These are phyloP conservation scores for Pseudogymnoascus sp. DNA, from an alignment of 2,329 filamentous ascomycete genomes.

Conservation along the genomic window DNA sequence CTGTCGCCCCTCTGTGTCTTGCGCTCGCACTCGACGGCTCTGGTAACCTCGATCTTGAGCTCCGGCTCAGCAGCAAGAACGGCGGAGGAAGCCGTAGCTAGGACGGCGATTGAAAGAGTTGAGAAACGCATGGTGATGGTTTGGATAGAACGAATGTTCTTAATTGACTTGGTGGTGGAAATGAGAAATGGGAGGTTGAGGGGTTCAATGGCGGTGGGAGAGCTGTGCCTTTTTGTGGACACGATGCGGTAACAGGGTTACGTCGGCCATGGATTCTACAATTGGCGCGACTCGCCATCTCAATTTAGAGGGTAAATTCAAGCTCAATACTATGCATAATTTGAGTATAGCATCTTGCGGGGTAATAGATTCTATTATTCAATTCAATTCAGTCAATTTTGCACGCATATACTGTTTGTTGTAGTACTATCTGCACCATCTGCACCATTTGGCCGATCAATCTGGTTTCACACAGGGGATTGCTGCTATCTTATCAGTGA, in stretches of 20 bases:
- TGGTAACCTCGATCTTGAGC: slow-evolving; percentile 71
- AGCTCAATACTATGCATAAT: neutral
- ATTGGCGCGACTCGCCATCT: neutral
- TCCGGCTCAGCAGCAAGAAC: slow-evolving; percentile 36
- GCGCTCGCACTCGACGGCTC: slow-evolving; percentile 68
- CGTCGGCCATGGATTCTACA: neutral
- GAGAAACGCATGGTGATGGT: slow-evolving; percentile 26
- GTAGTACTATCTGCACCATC: neutral
- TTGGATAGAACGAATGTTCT: neutral
- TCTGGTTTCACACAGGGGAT: neutral
- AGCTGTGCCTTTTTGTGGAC: slow-evolving; percentile 2
- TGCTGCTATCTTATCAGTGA: slow-evolving; percentile 4
- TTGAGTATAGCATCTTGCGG: neutral
- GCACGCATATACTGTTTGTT: neutral
- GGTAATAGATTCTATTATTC: neutral
- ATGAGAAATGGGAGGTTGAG: slow-evolving; percentile 3
- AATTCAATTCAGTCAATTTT: neutral
- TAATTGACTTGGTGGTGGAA: neutral
- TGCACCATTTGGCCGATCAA: neutral
- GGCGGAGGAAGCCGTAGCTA: slow-evolving; percentile 22
- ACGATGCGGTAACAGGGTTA: slow-evolving; percentile 8
- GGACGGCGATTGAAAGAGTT: slow-evolving; percentile 23
- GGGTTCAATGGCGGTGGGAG: slow-evolving; percentile 5
- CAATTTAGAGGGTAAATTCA: slow-evolving; percentile 7
- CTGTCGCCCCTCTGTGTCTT: slow-evolving; percentile 70